Conservation (phyloP, 2,329 filamentous ascomycete species). For the Penicillium sp. region DNA sequence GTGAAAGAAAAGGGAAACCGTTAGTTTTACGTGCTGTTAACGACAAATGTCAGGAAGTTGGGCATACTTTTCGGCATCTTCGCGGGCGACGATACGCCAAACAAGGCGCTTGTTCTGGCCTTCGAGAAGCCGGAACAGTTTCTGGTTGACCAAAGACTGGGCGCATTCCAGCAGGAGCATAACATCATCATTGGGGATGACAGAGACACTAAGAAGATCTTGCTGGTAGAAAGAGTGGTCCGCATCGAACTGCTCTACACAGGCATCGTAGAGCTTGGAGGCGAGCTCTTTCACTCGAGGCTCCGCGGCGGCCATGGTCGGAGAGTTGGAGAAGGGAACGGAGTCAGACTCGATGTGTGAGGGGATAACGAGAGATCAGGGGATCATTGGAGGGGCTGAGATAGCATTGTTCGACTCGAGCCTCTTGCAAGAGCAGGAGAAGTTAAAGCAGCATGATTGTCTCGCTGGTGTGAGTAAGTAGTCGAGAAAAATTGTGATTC, state of each 20-base stretch:
- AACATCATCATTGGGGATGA: slow-evolving; percentile 47
- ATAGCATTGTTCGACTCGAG: slow-evolving; percentile 34
- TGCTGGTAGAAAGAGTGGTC: slow-evolving; percentile 50
- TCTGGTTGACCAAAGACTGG: slow-evolving; percentile 47
- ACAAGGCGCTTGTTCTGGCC: slow-evolving; percentile 44
- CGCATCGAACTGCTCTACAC: slow-evolving; percentile 37
- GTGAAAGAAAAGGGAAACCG: not conserved
- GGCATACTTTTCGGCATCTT: slow-evolving; percentile 50
- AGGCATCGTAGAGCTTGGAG: slow-evolving; percentile 47
- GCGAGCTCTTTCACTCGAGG: slow-evolving; percentile 39
- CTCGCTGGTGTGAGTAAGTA: slow-evolving; percentile 5
- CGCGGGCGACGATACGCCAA: slow-evolving; percentile 50
- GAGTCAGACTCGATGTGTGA: slow-evolving; percentile 7
- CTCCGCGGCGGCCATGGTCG: slow-evolving; percentile 37
- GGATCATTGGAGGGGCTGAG: slow-evolving; percentile 32
- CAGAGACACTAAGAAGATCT: slow-evolving; percentile 43
- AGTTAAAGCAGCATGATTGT: slow-evolving; percentile 20
- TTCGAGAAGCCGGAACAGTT: slow-evolving; percentile 48
- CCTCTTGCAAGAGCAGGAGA: slow-evolving; percentile 14
- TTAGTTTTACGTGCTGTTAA: slow-evolving; percentile 6
- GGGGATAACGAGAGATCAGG: slow-evolving; percentile 4
- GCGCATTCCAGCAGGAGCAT: slow-evolving; percentile 45
- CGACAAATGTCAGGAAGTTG: not conserved
- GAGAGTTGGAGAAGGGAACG: slow-evolving; percentile 12
- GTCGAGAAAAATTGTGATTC: slow-evolving; percentile 13